These are phyloP conservation scores for Rhodotorula kratochvilovae DNA, from an alignment of 768 basidiomycete species.

Conservation along the genomic window DNA sequence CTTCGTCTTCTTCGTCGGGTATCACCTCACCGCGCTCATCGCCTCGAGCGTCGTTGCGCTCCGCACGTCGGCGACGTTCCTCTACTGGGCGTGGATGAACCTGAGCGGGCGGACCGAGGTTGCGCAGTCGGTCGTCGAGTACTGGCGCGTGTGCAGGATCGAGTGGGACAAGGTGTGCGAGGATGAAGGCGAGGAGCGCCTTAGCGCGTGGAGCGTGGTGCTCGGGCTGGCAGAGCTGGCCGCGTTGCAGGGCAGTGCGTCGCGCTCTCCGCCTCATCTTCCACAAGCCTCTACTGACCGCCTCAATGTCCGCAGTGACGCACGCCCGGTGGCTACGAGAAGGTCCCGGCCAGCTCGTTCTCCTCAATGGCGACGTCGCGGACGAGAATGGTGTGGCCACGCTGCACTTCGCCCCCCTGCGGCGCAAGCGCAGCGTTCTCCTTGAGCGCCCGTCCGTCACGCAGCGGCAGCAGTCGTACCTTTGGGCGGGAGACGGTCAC, in stretches of 20 bases:
- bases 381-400: neutral
- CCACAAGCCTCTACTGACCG: neutral
- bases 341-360: neutral
- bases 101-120: constrained; percentile 31
- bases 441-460: constrained; percentile 8
- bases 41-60: neutral
- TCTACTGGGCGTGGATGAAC: constrained; percentile 24
- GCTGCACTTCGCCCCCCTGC: neutral
- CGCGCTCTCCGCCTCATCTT: neutral
- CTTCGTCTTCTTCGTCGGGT: constrained; percentile 32
- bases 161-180: constrained; percentile 29
- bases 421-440: neutral
- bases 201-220: neutral
- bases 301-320: constrained; percentile 3
- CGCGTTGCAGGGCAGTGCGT: constrained; percentile 29
- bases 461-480: constrained; percentile 10
- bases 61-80: neutral
- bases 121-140: constrained; percentile 7
- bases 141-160: constrained; percentile 6
- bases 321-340: constrained; percentile 10
- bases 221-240: constrained; percentile 4
- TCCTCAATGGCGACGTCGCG: constrained; percentile 1
- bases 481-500: constrained; percentile 8
- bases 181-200: constrained; percentile 12
- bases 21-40: constrained; percentile 11